These are phyloP conservation scores for Spencermartinsiella ligniputridi DNA, from an alignment of 1,139 yeast genomes.

Conservation along the genomic window DNA sequence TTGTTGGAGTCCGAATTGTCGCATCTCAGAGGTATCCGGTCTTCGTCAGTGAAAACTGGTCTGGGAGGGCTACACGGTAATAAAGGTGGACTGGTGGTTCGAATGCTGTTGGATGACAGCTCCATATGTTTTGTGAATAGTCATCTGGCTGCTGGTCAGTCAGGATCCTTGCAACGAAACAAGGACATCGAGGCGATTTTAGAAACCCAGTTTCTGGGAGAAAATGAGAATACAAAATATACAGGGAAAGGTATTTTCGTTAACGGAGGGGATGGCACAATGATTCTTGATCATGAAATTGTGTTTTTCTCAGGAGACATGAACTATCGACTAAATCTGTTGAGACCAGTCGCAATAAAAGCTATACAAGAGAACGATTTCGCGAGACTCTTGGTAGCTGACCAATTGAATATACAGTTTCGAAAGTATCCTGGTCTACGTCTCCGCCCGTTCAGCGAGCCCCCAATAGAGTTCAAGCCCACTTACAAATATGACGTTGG, in stretches of 20 bases:
- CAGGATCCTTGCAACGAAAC: constrained; percentile 73
- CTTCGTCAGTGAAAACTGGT: constrained; percentile 86
- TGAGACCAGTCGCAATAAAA: constrained; percentile 64
- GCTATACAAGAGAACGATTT: constrained; percentile 49
- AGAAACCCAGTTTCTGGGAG: constrained; percentile 50
- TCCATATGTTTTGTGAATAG: constrained; percentile 78
- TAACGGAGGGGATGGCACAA: constrained; percentile 46
- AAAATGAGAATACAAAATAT: constrained; percentile 41
- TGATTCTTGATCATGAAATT: constrained; percentile 67
- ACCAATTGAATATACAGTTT: constrained; percentile 74
- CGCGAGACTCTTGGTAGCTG: constrained; percentile 56
- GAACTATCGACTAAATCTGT: constrained; percentile 72
- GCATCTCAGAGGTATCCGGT: constrained; percentile 61
- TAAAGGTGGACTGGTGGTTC: constrained; percentile 87
- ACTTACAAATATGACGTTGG: constrained; percentile 93
- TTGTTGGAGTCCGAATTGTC: constrained; percentile 48
- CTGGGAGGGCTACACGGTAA: constrained; percentile 93
- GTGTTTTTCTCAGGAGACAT: constrained; percentile 94
- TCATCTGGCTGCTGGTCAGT: constrained; percentile 89
- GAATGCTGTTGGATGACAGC: constrained; percentile 71
- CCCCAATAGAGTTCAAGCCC: constrained; percentile 72
- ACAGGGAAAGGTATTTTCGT: constrained; percentile 39
- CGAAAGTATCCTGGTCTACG: constrained; percentile 57
- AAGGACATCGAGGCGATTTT: constrained; percentile 70
- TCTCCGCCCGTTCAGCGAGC: constrained; percentile 71